These are phyloP conservation scores for Xylariaceae sp. DNA, from an alignment of 2,329 filamentous ascomycete species.

Conservation along the genomic window DNA sequence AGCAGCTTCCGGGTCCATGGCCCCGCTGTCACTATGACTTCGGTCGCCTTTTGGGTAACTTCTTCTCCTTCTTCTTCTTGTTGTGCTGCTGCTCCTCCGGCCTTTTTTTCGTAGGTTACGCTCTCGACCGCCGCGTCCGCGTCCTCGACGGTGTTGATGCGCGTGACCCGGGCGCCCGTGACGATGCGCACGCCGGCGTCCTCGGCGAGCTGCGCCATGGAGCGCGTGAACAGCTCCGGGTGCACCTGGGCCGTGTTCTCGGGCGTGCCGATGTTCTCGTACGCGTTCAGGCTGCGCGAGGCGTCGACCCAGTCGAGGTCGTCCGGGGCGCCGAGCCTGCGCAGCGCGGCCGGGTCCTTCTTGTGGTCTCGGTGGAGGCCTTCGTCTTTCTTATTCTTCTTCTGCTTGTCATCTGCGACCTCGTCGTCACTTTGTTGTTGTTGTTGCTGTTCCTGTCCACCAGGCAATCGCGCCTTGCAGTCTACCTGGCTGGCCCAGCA, in stretches of 20 bases:
- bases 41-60: slow-evolving; percentile 23
- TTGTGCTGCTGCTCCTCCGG: too few relatives aligned
- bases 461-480: slow-evolving; percentile 27
- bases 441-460: slow-evolving; percentile 11
- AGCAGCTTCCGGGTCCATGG: slow-evolving; percentile 42
- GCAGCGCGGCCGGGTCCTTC: slow-evolving; percentile 22
- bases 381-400: too few relatives aligned
- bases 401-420: slow-evolving; percentile 1
- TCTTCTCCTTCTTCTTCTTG: too few relatives aligned
- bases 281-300: slow-evolving; percentile 40
- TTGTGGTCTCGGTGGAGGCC: slow-evolving; percentile 21
- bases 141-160: slow-evolving; percentile 21
- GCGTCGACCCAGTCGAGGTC: slow-evolving; percentile 66
- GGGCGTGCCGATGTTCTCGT: slow-evolving; percentile 40
- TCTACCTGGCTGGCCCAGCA: slow-evolving; percentile 31
- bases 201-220: slow-evolving; percentile 62
- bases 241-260: slow-evolving; percentile 70
- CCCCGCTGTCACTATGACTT: slow-evolving; percentile 36
- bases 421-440: too few relatives aligned
- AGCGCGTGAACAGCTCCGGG: slow-evolving; percentile 69
- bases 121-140: slow-evolving; percentile 22
- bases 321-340: slow-evolving; percentile 35
- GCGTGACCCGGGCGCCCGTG: slow-evolving; percentile 28
- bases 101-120: slow-evolving; percentile 26
- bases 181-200: slow-evolving; percentile 54